phyloP scores from a whole-genome alignment of 1,139 yeast genomes.

The Blastobotrys buckinghamii region DNA sequence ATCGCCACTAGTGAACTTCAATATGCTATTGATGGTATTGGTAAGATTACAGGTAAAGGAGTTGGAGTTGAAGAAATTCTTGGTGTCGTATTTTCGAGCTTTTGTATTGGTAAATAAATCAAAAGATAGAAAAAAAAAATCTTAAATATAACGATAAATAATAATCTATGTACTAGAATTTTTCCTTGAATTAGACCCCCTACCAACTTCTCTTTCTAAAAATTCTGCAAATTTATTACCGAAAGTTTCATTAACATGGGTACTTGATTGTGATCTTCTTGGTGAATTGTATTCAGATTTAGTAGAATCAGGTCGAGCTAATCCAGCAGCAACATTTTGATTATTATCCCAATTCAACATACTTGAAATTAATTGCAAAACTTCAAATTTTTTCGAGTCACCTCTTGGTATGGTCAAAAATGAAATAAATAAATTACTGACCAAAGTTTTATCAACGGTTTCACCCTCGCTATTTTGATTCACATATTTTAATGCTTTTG shows the following conservation, averaged over 20 bases:
- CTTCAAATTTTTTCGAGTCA: constrained; percentile 91
- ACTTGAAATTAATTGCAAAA: constrained; percentile 74
- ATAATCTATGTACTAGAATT: not conserved
- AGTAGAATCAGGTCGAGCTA: constrained; percentile 40
- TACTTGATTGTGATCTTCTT: constrained; percentile 17
- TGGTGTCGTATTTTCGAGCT: constrained; percentile 84
- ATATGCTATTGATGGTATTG: constrained; percentile 79
- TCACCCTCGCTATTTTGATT: constrained; percentile 70
- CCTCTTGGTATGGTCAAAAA: constrained; percentile 87
- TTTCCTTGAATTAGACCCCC: not conserved
- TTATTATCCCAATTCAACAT: constrained; percentile 85
- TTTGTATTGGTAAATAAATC: constrained; percentile 81
- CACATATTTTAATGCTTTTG: constrained; percentile 79
- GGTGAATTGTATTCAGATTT: constrained; percentile 15
- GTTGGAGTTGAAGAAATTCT: constrained; percentile 87
- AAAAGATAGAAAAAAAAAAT: not conserved
- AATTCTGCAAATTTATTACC: constrained; percentile 87
- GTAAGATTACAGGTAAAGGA: constrained; percentile 84
- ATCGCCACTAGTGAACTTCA: constrained; percentile 74
- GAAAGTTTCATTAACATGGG: constrained; percentile 45
- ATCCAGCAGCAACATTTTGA: constrained; percentile 76
- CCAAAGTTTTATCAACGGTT: constrained; percentile 77
- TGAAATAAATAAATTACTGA: constrained; percentile 78
- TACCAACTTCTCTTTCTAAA: constrained; percentile 58
- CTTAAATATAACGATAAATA: not conserved